phyloP scores from a whole-genome alignment of 495 filamentous ascomycete genomes.

The Rhypophila decipiens region DNA sequence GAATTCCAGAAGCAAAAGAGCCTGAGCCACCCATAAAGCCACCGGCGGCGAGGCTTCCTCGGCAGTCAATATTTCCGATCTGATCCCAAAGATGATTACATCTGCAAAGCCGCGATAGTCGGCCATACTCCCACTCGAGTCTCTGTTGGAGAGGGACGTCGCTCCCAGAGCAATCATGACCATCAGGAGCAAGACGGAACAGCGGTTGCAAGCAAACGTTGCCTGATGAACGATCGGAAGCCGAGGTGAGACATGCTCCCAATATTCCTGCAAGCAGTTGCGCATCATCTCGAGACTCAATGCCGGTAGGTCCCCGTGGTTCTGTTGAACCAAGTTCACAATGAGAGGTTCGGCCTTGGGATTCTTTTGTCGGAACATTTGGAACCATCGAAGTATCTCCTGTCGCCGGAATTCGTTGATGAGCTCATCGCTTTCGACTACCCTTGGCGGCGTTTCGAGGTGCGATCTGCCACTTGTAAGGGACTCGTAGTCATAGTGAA shows the following conservation, averaged over 20 bases:
- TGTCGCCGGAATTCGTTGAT: constrained; percentile 80
- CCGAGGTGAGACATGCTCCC: constrained; percentile 88
- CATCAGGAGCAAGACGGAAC: constrained; percentile 72
- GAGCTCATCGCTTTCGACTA: constrained; percentile 66
- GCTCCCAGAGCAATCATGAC: constrained; percentile 88
- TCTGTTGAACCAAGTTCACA: constrained; percentile 63
- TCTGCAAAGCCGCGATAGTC: constrained; percentile 71
- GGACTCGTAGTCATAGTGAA: constrained; percentile 47
- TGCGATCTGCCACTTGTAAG: constrained; percentile 56
- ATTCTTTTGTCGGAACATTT: constrained; percentile 69
- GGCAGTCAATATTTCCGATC: constrained; percentile 83
- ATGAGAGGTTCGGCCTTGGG: constrained; percentile 65
- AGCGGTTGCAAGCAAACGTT: constrained; percentile 79
- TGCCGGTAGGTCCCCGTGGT: constrained; percentile 61
- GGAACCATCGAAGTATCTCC: constrained; percentile 70
- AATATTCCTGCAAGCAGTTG: constrained; percentile 86
- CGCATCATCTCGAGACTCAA: constrained; percentile 85
- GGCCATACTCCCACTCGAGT: constrained; percentile 60
- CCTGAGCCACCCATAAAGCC: constrained; percentile 91
- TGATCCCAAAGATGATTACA: constrained; percentile 75
- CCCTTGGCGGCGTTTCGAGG: constrained; percentile 67
- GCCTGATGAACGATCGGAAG: constrained; percentile 90
- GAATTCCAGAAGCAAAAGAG: constrained; percentile 79
- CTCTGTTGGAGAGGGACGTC: constrained; percentile 72
- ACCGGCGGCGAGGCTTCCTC: constrained; percentile 84